A percentile compares a stretch with the other conserved stretches of the same genome.
Conservation (phyloP, 345 rosid genomes). For the Laguncularia racemosa region DNA sequence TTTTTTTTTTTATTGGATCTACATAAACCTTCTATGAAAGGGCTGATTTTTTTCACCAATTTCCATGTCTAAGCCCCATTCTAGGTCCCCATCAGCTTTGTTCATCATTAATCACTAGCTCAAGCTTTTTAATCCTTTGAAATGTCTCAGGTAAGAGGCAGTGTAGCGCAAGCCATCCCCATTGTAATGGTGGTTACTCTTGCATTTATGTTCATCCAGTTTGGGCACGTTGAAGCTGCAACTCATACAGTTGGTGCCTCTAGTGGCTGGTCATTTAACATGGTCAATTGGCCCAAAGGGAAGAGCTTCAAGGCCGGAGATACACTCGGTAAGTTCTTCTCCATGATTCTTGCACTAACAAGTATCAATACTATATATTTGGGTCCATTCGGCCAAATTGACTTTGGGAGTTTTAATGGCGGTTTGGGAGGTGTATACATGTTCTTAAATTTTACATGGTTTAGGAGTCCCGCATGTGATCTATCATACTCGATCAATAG, state of each 20-base stretch:
- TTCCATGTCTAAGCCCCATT: no score
- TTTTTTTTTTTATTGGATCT: no score
- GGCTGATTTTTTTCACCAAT: no score
- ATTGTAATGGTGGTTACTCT: neutral
- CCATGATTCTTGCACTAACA: neutral
- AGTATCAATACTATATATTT: no score
- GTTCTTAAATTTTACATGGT: neutral
- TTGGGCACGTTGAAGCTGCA: constrained; percentile 20
- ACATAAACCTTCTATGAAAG: no score
- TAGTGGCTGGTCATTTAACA: constrained; percentile 35
- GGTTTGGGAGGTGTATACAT: neutral
- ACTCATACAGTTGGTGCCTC: constrained; percentile 37
- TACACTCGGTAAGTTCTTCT: constrained; percentile 23
- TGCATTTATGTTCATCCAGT: constrained; percentile 11
- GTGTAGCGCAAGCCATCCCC: constrained; percentile 18
- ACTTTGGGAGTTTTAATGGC: no score
- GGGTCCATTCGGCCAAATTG: no score
- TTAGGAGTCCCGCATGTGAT: no score
- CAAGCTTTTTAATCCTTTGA: neutral
- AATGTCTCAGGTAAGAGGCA: constrained; percentile 42
- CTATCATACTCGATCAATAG: no score
- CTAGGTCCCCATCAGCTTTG: no score
- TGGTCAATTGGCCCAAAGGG: constrained; percentile 35
- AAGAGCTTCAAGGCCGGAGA: constrained; percentile 50
- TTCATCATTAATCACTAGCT: no score